phyloP scores from a whole-genome alignment of 2,329 filamentous ascomycete species.

The Cladosporium sp. region DNA sequence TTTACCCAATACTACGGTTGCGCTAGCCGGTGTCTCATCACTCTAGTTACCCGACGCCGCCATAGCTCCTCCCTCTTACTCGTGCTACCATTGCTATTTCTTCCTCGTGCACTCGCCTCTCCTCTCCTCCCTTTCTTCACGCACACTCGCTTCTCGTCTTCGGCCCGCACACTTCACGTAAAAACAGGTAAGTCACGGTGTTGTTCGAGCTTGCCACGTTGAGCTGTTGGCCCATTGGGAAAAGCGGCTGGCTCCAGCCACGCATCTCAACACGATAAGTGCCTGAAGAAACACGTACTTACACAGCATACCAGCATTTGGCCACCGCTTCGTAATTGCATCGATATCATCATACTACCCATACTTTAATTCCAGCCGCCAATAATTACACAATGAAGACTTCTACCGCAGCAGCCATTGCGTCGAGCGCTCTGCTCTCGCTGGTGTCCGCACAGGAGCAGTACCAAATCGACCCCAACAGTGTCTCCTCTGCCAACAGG shows the following conservation, averaged over 20 bases:
- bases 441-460: conserved; percentile 49
- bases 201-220: not conserved
- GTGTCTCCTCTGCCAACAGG: conserved; percentile 42
- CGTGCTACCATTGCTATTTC: conserved; percentile 4
- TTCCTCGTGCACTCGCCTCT: conserved; percentile 8
- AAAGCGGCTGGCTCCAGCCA: not conserved
- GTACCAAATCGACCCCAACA: conserved; percentile 61
- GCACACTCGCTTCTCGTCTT: conserved; percentile 8
- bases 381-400: conserved; percentile 38
- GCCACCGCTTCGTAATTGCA: not conserved
- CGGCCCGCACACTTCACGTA: not conserved
- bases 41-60: conserved; percentile 10
- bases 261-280: not conserved
- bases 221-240: not conserved
- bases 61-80: conserved; percentile 8
- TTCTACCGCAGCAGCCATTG: conserved; percentile 46
- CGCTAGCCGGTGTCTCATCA: conserved; percentile 11
- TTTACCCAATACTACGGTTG: conserved; percentile 7
- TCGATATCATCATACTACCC: not conserved
- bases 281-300: not conserved
- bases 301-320: not conserved
- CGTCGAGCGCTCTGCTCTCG: conserved; percentile 48
- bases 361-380: not conserved
- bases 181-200: not conserved
- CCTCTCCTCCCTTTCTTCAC: conserved; percentile 11